Base-by-base conservation (phyloP, 148 eudicot species). In the Polygonum maritimum region DNA sequence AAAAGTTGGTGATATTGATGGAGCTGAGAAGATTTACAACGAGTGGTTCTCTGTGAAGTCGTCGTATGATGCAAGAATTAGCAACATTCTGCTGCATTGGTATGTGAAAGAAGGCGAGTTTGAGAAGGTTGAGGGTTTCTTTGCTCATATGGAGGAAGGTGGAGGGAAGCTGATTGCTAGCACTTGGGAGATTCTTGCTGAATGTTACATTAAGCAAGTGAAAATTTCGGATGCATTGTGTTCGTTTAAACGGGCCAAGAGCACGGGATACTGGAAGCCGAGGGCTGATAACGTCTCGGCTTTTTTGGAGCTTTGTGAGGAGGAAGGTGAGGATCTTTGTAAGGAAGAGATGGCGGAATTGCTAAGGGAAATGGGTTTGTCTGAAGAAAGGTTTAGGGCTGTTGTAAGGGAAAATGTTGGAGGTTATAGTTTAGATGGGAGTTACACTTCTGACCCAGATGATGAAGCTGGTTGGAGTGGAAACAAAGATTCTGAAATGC, bases 121-220 rank as follows among this genome's bases (percentile, higher is more conserved):
- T 36, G 92, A 87, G 79, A 88, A 92, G 76, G 92, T 86, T 39
- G 76, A 87, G 76, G 78, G 74, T 74, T 87, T 92, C 76, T 87
- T 92, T 72, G 77, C 88, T 52, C 85, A 85, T 19, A 89, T 94
- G 81, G 73, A 74, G 78, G 82, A 79, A 80, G 81, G 35, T 0
- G 98, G 92, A 51, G 88, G 89, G 21, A 91, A 88, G 74, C 87
- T 90, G 10, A 90, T 83, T 72, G 65, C 96, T 0, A 74, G 81
- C 35, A 86, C 96, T 9, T 92, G 93, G 95, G 97, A 87, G 80
- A 88, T 87, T 45, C 86, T 92, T 11, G 89, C 87, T 49, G 92
- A 92, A 78, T 84, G 79, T 69, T 82, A 90, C 78, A 82, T 86
- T 14, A 80, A 76, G 76, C 84, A 84, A 63, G 79, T 76, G 80